These are phyloP conservation scores for Saussurea involucrata DNA, from an alignment of 129 eudicot species.

Conservation along the genomic window DNA sequence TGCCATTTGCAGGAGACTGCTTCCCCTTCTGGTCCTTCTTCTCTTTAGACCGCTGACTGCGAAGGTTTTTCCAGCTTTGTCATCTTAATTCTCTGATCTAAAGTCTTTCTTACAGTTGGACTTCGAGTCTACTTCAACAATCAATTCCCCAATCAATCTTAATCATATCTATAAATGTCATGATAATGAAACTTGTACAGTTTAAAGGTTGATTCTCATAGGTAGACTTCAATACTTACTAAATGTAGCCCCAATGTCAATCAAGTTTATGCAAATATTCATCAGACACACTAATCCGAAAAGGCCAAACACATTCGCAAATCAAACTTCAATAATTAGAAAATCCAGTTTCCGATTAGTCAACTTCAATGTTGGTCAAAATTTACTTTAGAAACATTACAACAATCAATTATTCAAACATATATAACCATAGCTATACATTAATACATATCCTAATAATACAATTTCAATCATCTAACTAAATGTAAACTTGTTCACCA, in stretches of 20 bases:
- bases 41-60: no score
- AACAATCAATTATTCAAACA: conserved; percentile 5
- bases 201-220: background rate
- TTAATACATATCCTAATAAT: no score
- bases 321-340: background rate
- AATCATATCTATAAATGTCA: background rate
- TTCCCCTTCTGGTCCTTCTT: no score
- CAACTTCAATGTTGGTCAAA: background rate
- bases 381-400: background rate
- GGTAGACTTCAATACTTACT: background rate
- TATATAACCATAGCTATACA: background rate
- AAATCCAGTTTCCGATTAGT: conserved; percentile 5
- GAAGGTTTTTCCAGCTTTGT: no score
- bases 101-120: no score
- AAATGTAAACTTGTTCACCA: background rate
- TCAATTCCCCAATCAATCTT: conserved; percentile 9
- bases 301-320: background rate
- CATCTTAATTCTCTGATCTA: no score
- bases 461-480: background rate
- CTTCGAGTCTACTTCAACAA: no score
- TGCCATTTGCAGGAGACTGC: no score
- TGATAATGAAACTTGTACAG: background rate
- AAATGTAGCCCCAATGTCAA: background rate
- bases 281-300: background rate
- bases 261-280: background rate